Conservation (phyloP, 768 basidiomycete genomes). For the Cystofilobasidium ferigula region DNA sequence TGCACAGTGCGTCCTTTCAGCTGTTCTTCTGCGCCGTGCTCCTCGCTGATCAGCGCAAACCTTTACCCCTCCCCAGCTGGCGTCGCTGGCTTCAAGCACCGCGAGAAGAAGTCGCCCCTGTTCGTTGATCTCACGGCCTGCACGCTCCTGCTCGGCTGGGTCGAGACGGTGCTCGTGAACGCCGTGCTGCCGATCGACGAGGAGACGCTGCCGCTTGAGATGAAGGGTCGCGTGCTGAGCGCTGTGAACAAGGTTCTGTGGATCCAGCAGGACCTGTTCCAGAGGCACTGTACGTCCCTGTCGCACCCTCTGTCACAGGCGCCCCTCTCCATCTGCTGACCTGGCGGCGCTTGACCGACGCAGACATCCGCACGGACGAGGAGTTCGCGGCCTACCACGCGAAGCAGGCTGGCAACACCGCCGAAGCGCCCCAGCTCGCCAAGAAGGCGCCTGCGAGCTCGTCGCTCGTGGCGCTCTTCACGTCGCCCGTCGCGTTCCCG, state of each 20-base stretch:
- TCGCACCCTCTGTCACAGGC: too few relatives aligned
- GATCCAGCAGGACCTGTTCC: conserved; percentile 15
- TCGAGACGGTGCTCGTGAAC: conserved; percentile 6
- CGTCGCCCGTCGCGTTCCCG: too few relatives aligned
- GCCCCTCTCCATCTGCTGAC: too few relatives aligned
- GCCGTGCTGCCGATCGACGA: background rate
- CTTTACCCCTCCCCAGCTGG: background rate
- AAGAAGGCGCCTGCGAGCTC: too few relatives aligned
- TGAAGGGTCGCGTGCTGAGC: background rate
- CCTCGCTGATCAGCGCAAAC: too few relatives aligned
- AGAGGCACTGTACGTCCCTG: background rate
- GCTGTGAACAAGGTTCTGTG: conserved; percentile 9
- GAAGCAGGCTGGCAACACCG: background rate
- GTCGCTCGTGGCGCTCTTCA: too few relatives aligned
- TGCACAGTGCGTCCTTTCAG: conserved; percentile 8
- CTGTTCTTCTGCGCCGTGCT: background rate
- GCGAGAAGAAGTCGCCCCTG: conserved; percentile 10
- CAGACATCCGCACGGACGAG: background rate
- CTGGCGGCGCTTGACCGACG: too few relatives aligned
- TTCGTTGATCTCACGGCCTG: conserved; percentile 9
- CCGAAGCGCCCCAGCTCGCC: too few relatives aligned
- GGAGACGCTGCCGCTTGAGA: background rate
- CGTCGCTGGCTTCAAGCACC: conserved; percentile 13
- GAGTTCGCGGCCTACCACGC: background rate
- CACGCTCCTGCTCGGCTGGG: conserved; percentile 6